Base-by-base conservation (phyloP, 257 asterid species). In the Capsicum rhomboideum region DNA sequence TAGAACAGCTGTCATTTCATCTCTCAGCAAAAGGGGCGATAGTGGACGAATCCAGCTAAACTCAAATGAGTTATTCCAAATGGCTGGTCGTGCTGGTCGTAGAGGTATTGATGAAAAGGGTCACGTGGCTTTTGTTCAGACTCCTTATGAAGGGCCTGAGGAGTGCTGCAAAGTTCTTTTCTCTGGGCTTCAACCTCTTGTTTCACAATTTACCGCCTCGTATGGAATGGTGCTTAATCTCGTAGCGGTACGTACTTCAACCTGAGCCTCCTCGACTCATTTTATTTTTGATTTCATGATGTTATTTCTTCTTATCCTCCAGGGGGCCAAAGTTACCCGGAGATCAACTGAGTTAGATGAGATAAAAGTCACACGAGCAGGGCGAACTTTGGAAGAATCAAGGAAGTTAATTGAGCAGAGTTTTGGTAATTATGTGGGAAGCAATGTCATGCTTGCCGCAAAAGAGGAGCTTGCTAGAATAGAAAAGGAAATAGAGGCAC, bases 61-160 rank as follows among this genome's bases (percentile, higher is more conserved):
- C 85, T 90, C 99, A 80, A 96, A 96, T 78, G 99, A 94, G 74
- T 90, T 96, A 89, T 93, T 96, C 71, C 99, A 96, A 89, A 96
- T 96, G 98, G 99, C 99, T 56, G 99, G 99, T 12, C 98, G 99
- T 74, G 97, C 99, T 74, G 99, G 99, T 63, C 98, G 99, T 84
- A 92, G 98, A 87, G 99, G 99, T 86, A 94, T 94, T 89, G 99
- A 96, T 86, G 92, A 92, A 83, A 93, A 87, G 87, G 99, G 99
- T 85, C 96, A 94, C 69, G 97, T 93, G 78, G 96, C 94, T 79
- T 97, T 96, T 87, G 89, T 96, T 87, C 99, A 96, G 88, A 92
- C 98, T 49, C 90, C 98, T 28, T 90, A 91, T 84, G 99, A 93
- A 91, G 99, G 99, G 81, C 93, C 98, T 85, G 97, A 93, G 89